phyloP scores from a whole-genome alignment of 768 basidiomycete species.

The Scleroderma bovista region DNA sequence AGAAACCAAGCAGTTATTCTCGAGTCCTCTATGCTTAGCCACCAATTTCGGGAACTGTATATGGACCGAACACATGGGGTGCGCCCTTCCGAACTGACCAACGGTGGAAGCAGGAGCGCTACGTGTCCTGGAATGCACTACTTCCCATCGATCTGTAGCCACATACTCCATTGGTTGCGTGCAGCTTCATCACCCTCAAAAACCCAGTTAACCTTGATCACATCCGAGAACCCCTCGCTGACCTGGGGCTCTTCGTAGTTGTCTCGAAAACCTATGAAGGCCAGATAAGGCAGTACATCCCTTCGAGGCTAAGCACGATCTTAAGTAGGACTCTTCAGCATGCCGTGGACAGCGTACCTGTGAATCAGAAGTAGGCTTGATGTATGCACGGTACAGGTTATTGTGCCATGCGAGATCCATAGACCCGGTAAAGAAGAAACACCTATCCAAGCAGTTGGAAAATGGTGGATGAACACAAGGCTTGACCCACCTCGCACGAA shows the following conservation, averaged over 20 bases:
- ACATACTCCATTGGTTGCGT: conserved; percentile 70
- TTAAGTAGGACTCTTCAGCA: background rate
- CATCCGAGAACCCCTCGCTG: conserved; percentile 72
- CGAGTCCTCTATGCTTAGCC: too few relatives aligned
- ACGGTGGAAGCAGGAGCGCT: too few relatives aligned
- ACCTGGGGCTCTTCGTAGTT: conserved; percentile 61
- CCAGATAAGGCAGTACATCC: conserved; percentile 52
- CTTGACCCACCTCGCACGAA: conserved; percentile 48
- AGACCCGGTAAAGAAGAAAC: conserved; percentile 70
- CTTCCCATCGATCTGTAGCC: conserved; percentile 77
- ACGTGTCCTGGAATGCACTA: conserved; percentile 29
- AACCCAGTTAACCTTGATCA: conserved; percentile 73
- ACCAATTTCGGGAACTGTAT: too few relatives aligned
- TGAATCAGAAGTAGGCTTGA: conserved; percentile 38
- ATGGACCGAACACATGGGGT: too few relatives aligned
- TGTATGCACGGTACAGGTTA: conserved; percentile 80
- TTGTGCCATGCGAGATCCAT: conserved; percentile 91
- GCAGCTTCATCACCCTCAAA: conserved; percentile 77
- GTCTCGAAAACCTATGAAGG: conserved; percentile 52
- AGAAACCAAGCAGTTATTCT: too few relatives aligned
- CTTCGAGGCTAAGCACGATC: conserved; percentile 37
- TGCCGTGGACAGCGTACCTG: conserved; percentile 4
- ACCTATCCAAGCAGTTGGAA: conserved; percentile 35
- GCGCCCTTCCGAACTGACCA: too few relatives aligned
- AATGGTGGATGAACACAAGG: background rate